Evolutionary conservation across 2,329 filamentous ascomycete genomes (phyloP).

Genomic region (Coleophoma cylindrospora): DNA sequence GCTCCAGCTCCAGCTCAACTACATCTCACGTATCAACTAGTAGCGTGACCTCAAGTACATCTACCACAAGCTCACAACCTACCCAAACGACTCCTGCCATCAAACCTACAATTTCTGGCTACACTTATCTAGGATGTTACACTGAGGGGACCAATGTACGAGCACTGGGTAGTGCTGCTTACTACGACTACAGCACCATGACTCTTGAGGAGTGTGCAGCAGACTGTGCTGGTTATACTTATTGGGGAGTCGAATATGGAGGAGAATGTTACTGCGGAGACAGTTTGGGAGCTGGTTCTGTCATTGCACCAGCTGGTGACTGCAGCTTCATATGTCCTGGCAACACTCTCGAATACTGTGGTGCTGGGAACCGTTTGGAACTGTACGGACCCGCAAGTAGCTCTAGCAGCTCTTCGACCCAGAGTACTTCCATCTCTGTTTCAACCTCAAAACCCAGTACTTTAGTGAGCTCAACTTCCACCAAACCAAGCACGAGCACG

Average conservation of each 20-base stretch:
- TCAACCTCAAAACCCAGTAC: neutral
- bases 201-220: conserved; percentile 11
- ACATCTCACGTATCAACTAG: neutral
- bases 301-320: neutral
- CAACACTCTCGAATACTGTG: neutral
- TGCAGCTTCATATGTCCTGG: conserved; percentile 2
- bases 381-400: neutral
- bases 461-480: neutral
- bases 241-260: conserved; percentile 7
- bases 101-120: conserved; percentile 7
- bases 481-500: neutral
- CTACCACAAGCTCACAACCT: neutral
- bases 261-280: conserved; percentile 5
- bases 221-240: conserved; percentile 6
- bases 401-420: neutral
- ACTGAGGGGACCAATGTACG: conserved; percentile 3
- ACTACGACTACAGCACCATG: conserved; percentile 11
- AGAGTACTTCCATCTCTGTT: neutral
- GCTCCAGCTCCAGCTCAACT: conserved; percentile 23
- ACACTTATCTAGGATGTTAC: conserved; percentile 9
- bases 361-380: neutral
- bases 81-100: conserved; percentile 4
- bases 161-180: neutral
- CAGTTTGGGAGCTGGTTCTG: neutral
- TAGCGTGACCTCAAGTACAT: neutral